Conservation (phyloP, 768 basidiomycete species). For the Auricularia sp. region DNA sequence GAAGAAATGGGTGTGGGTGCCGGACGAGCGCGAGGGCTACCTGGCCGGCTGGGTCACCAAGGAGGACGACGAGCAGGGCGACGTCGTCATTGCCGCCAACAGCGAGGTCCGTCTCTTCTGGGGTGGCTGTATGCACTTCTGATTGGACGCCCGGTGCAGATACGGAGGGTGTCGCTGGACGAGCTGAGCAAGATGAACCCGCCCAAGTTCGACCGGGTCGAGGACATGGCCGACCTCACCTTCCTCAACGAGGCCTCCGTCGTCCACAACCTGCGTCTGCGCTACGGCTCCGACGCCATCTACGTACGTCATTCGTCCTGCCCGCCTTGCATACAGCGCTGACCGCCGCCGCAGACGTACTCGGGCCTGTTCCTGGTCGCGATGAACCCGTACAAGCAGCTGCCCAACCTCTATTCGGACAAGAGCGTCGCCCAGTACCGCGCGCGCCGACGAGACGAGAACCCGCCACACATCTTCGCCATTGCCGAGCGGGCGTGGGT, state of each 20-base stretch:
- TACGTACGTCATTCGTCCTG: slow-evolving; percentile 49
- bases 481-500: slow-evolving; percentile 97
- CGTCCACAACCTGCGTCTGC: slow-evolving; percentile 88
- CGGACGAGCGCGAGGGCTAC: slow-evolving; percentile 86
- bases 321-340: not conserved
- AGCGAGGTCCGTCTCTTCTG: slow-evolving; percentile 51
- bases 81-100: slow-evolving; percentile 75
- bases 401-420: slow-evolving; percentile 80
- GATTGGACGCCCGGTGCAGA: slow-evolving; percentile 31
- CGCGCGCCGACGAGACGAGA: slow-evolving; percentile 74
- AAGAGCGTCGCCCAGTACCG: slow-evolving; percentile 85
- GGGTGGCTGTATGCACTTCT: not conserved
- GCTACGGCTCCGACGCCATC: slow-evolving; percentile 86
- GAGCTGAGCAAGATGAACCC: slow-evolving; percentile 94
- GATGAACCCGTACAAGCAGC: slow-evolving; percentile 89
- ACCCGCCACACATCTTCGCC: slow-evolving; percentile 87
- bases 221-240: slow-evolving; percentile 96
- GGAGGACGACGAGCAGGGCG: slow-evolving; percentile 72
- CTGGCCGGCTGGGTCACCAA: slow-evolving; percentile 88
- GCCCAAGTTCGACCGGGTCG: slow-evolving; percentile 94
- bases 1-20: slow-evolving; percentile 99
- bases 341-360: slow-evolving; percentile 52
- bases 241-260: slow-evolving; percentile 98
- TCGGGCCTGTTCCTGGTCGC: slow-evolving; percentile 96
- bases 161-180: slow-evolving; percentile 63